A percentile compares a stretch with the other conserved stretches of the same genome.
Evolutionary conservation across 495 filamentous ascomycete species (phyloP).

Genomic region (Podospora conica): DNA sequence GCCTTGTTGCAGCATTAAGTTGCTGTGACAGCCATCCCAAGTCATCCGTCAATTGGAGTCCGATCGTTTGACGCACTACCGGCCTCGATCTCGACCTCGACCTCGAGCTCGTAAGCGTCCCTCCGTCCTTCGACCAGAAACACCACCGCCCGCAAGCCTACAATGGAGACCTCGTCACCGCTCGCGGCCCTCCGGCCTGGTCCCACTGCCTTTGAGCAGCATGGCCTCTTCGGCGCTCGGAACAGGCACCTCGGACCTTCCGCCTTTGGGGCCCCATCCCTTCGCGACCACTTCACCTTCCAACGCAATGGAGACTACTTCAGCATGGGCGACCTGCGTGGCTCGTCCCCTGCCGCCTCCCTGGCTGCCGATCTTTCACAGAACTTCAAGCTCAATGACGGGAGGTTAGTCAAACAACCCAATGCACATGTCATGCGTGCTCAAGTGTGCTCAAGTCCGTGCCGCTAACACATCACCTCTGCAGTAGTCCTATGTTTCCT

Average conservation of each 20-base stretch:
- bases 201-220: conserved; percentile 46
- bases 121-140: not conserved
- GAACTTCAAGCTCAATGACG: conserved; percentile 87
- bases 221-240: conserved; percentile 38
- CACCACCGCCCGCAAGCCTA: conserved; percentile 1
- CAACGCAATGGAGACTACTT: conserved; percentile 63
- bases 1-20: conserved; percentile 15
- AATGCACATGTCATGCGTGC: not conserved
- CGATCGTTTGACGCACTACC: not conserved
- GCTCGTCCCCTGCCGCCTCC: conserved; percentile 85
- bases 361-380: conserved; percentile 90
- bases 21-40: conserved; percentile 15
- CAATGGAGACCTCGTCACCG: conserved; percentile 90
- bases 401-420: conserved; percentile 55
- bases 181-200: conserved; percentile 89
- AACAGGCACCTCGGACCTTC: conserved; percentile 48
- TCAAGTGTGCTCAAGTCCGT: not conserved
- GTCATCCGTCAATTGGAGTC: not conserved
- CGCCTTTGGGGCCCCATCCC: conserved; percentile 53
- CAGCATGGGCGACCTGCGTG: conserved; percentile 61
- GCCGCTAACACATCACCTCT: conserved; percentile 22
- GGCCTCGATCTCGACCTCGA: not conserved
- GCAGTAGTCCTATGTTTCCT: conserved; percentile 73
- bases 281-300: conserved; percentile 54
- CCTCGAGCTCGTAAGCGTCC: not conserved